A percentile compares a stretch with the other conserved stretches of the same genome.
Evolutionary conservation across 2,329 filamentous ascomycete genomes (phyloP).

Genomic region (Corynespora cassiicola): DNA sequence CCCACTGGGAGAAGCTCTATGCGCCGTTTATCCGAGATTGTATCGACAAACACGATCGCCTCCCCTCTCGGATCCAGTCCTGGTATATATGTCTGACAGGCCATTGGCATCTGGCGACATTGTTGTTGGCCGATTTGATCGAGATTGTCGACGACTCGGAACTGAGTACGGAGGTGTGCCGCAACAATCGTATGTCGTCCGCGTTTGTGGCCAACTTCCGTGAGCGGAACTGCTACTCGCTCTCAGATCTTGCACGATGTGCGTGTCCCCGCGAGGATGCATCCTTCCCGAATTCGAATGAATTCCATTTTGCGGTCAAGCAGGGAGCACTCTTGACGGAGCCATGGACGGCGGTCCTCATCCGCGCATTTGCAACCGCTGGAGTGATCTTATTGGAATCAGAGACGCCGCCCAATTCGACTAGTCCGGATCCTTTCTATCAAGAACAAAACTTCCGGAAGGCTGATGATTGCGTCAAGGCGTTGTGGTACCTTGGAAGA

Average conservation of each 20-base stretch:
- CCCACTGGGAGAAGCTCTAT: slow-evolving; percentile 63
- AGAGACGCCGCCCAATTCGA: slow-evolving; percentile 22
- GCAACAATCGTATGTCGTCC: slow-evolving; percentile 29
- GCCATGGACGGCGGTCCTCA: slow-evolving; percentile 65
- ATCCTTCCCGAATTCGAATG: slow-evolving; percentile 41
- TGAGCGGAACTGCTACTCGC: slow-evolving; percentile 51
- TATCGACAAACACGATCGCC: slow-evolving; percentile 55
- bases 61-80: slow-evolving; percentile 62
- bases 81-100: slow-evolving; percentile 66
- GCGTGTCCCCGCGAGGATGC: slow-evolving; percentile 45
- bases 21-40: slow-evolving; percentile 61
- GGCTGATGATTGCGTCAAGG: slow-evolving; percentile 59
- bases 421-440: slow-evolving; percentile 6
- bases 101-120: slow-evolving; percentile 64
- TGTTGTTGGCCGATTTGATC: slow-evolving; percentile 63
- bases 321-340: slow-evolving; percentile 65
- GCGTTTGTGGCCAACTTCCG: slow-evolving; percentile 51
- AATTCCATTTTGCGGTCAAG: slow-evolving; percentile 62
- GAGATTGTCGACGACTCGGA: slow-evolving; percentile 56
- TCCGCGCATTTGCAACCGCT: slow-evolving; percentile 60
- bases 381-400: slow-evolving; percentile 49
- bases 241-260: slow-evolving; percentile 58
- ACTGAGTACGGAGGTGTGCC: slow-evolving; percentile 26
- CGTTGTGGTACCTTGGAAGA: slow-evolving; percentile 61
- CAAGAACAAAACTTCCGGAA: slow-evolving; percentile 41